Evolutionary conservation across 2,329 filamentous ascomycete genomes (phyloP).

Genomic region (Fusarium compactum): DNA sequence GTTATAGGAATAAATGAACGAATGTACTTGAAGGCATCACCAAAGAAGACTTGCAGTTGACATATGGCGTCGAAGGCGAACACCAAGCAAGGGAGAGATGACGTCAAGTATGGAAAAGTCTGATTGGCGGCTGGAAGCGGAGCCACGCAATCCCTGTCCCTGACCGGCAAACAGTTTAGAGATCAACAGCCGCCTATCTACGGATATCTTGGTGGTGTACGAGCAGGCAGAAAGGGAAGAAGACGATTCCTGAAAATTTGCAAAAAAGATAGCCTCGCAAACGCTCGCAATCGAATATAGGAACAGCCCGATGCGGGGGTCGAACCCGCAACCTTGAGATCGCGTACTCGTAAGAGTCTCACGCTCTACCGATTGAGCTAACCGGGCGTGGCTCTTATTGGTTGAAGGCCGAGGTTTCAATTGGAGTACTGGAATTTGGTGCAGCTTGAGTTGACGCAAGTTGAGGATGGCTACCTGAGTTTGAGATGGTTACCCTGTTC

Average conservation of each 20-base stretch:
- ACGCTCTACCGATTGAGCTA: slow-evolving; percentile 68
- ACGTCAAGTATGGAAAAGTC: slow-evolving; percentile 32
- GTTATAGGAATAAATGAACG: not conserved
- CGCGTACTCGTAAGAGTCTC: slow-evolving; percentile 68
- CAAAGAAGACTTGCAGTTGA: slow-evolving; percentile 1
- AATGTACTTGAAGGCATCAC: slow-evolving; percentile 30
- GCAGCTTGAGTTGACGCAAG: too few species aligned
- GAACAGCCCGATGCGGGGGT: slow-evolving; percentile 57
- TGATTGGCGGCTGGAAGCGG: slow-evolving; percentile 14
- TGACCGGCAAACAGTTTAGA: not conserved
- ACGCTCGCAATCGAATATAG: slow-evolving; percentile 35
- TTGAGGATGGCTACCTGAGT: not conserved
- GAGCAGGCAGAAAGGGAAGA: not conserved
- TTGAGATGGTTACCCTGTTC: not conserved
- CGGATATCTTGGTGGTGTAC: not conserved
- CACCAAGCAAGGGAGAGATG: slow-evolving; percentile 4
- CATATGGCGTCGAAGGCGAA: slow-evolving; percentile 9
- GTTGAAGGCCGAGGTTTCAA: not conserved
- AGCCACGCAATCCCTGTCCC: slow-evolving; percentile 3
- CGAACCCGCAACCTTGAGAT: slow-evolving; percentile 70
- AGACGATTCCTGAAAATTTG: not conserved
- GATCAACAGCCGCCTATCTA: not conserved
- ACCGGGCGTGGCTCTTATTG: slow-evolving; percentile 50
- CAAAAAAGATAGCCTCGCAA: slow-evolving; percentile 27
- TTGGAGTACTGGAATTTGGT: not conserved